These are phyloP conservation scores for Filobasidium wieringae DNA, from an alignment of 768 basidiomycete species.

Conservation along the genomic window DNA sequence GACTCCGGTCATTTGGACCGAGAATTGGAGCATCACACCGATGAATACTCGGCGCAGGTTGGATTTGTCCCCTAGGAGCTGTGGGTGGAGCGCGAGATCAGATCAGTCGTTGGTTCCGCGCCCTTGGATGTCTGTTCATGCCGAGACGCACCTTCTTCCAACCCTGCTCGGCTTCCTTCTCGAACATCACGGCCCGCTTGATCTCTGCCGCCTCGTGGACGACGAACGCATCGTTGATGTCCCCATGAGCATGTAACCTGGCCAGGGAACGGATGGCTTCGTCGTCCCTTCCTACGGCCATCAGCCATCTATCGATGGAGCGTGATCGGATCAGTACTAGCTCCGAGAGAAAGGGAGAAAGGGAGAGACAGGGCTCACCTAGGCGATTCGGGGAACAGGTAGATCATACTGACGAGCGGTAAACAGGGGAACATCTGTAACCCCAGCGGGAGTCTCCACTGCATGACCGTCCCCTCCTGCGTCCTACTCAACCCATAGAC, in stretches of 20 bases:
- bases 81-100: conserved; percentile 24
- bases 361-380: conserved; percentile 6
- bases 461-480: conserved; percentile 19
- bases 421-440: conserved; percentile 42
- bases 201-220: conserved; percentile 36
- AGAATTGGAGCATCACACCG: conserved; percentile 45
- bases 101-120: too few relatives aligned
- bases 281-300: conserved; percentile 46
- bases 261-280: conserved; percentile 45
- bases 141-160: conserved; percentile 30
- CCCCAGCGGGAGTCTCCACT: conserved; percentile 49
- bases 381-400: conserved; percentile 47
- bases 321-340: neutral
- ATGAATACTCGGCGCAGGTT: conserved; percentile 20
- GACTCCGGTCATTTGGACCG: conserved; percentile 53
- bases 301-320: conserved; percentile 43
- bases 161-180: conserved; percentile 42
- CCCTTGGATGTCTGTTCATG: neutral
- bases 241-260: conserved; percentile 47
- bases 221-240: conserved; percentile 46
- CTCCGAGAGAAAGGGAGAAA: neutral
- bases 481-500: conserved; percentile 27
- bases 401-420: conserved; percentile 47
- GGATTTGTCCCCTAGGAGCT: conserved; percentile 39
- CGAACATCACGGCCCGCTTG: conserved; percentile 26